These are phyloP conservation scores for Solanum clarkiae DNA, from an alignment of 257 asterid species.

Conservation along the genomic window DNA sequence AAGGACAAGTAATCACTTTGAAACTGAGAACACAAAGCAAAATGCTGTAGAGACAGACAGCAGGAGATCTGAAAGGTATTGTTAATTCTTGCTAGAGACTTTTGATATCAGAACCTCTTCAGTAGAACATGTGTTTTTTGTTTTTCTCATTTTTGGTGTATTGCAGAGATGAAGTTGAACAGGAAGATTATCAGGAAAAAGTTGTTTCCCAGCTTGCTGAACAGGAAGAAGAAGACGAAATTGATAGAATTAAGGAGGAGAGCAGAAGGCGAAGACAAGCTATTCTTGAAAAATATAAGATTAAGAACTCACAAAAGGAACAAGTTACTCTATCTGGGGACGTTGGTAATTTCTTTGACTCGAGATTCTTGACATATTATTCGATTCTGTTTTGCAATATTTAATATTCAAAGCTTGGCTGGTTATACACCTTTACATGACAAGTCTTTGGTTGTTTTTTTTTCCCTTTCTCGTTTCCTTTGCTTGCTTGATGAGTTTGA, in stretches of 20 bases:
- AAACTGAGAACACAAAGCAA: slow-evolving; percentile 11
- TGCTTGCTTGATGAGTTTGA: neutral
- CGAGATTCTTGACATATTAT: neutral
- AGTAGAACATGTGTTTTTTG: neutral
- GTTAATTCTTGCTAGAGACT: neutral
- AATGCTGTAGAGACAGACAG: slow-evolving; percentile 15
- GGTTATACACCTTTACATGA: neutral
- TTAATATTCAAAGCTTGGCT: neutral
- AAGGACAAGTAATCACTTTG: slow-evolving; percentile 23
- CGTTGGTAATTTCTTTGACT: slow-evolving; percentile 9
- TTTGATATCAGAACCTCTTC: neutral
- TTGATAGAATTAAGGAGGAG: slow-evolving; percentile 85
- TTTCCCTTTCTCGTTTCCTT: neutral
- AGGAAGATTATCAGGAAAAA: slow-evolving; percentile 72
- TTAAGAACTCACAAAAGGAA: slow-evolving; percentile 24
- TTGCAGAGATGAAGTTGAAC: slow-evolving; percentile 55
- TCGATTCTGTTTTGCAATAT: neutral
- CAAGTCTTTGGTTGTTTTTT: neutral
- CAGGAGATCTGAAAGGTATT: slow-evolving; percentile 41
- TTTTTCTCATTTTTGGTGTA: slow-evolving; percentile 7
- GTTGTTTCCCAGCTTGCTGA: slow-evolving; percentile 62
- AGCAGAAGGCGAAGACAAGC: slow-evolving; percentile 85
- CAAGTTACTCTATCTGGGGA: slow-evolving; percentile 20
- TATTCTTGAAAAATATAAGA: slow-evolving; percentile 76
- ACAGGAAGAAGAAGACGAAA: slow-evolving; percentile 78